These are phyloP conservation scores for Fusarium phyllophilum DNA, from an alignment of 2,329 filamentous ascomycete genomes.

Conservation along the genomic window DNA sequence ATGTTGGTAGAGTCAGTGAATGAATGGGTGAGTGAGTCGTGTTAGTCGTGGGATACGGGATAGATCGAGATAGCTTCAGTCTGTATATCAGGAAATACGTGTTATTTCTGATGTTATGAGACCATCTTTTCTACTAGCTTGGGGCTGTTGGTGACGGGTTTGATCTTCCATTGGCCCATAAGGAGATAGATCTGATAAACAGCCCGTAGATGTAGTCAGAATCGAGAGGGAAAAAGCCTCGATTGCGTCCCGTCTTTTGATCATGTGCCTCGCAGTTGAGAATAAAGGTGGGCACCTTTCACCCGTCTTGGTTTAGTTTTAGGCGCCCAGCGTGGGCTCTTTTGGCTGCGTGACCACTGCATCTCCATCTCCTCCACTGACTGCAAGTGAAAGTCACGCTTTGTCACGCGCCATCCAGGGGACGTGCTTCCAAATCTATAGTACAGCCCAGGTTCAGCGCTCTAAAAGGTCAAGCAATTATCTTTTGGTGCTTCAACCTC, in stretches of 20 bases:
- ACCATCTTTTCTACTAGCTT: conserved; percentile 1
- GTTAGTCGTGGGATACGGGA: background rate
- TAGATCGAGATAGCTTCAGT: background rate
- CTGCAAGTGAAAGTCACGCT: conserved; percentile 38
- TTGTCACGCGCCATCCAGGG: conserved; percentile 36
- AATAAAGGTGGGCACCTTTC: conserved; percentile 30
- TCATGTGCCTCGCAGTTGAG: conserved; percentile 36
- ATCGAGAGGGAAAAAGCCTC: conserved; percentile 25
- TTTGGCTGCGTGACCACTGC: conserved; percentile 33
- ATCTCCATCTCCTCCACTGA: conserved; percentile 14
- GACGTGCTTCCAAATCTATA: conserved; percentile 35
- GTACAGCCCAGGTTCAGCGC: background rate
- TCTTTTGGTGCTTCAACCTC: background rate
- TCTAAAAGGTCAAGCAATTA: background rate
- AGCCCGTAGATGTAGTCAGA: conserved; percentile 25
- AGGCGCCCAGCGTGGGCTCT: conserved; percentile 15
- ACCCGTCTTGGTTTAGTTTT: conserved; percentile 11
- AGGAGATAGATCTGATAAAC: conserved; percentile 1
- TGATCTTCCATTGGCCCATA: background rate
- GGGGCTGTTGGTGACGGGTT: background rate
- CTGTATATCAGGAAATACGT: background rate
- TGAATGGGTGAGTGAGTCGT: background rate
- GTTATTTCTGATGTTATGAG: background rate
- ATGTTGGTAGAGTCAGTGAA: background rate
- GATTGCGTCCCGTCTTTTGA: conserved; percentile 33